Percentiles rank a stretch among this genome's conserved stretches.
Conservation (phyloP, 1,284 basidiomycete genomes). For the Exsudoporus floridanus region DNA sequence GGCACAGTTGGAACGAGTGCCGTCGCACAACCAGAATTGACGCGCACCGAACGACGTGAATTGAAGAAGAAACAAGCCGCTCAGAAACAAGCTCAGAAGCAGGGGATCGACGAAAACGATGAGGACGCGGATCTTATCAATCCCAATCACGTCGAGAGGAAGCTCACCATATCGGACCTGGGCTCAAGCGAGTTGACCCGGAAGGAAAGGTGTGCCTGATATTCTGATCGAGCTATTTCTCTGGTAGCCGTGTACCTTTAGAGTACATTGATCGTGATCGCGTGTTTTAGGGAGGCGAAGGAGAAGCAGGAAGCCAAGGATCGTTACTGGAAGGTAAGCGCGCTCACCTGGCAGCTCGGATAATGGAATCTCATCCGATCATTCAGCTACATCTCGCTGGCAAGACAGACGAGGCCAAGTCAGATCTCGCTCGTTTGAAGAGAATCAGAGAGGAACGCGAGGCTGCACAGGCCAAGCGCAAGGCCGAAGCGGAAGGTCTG, state of each 20-base stretch:
- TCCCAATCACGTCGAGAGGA: conserved; percentile 67
- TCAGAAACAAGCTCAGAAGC: conserved; percentile 43
- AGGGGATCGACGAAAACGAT: conserved; percentile 45
- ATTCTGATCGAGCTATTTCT: background rate
- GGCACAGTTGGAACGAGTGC: conserved; percentile 39
- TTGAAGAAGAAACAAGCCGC: conserved; percentile 70
- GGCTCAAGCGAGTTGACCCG: conserved; percentile 59
- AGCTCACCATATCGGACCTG: conserved; percentile 64
- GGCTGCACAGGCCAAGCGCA: conserved; percentile 78
- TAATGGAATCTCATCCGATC: conserved; percentile 2
- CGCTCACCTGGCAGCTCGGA: background rate
- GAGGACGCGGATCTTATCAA: conserved; percentile 66
- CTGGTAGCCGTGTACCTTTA: background rate
- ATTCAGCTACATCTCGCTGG: conserved; percentile 67
- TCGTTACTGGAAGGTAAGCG: conserved; percentile 74
- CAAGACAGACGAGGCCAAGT: conserved; percentile 86
- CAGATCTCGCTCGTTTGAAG: conserved; percentile 82
- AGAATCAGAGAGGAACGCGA: conserved; percentile 86
- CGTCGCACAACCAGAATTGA: conserved; percentile 46
- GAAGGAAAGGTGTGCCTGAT: conserved; percentile 60
- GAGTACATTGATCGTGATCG: conserved; percentile 2
- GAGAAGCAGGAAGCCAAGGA: conserved; percentile 88
- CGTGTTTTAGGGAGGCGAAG: conserved; percentile 69
- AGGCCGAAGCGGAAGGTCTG: conserved; percentile 81
- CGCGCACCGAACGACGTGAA: conserved; percentile 65